Evolutionary conservation across 2,329 filamentous ascomycete species (phyloP).

Genomic region (Graphiopsis chlorocephala): DNA sequence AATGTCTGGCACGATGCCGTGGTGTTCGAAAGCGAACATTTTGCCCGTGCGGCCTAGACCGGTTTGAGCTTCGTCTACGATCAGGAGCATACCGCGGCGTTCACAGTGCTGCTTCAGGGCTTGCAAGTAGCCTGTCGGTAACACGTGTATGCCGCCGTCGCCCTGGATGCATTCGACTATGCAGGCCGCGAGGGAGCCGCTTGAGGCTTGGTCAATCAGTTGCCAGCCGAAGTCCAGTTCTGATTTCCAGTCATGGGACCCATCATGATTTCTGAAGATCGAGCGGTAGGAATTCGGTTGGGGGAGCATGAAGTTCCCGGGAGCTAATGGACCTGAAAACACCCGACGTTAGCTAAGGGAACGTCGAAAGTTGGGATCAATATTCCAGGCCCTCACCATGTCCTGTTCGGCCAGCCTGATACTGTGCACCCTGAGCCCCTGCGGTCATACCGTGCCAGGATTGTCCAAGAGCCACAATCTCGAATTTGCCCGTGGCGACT

Average conservation of each 20-base stretch:
- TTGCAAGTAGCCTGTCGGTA: constrained; percentile 58
- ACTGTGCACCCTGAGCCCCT: constrained; percentile 52
- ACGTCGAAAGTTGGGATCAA: too few species aligned
- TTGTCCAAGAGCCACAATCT: constrained; percentile 59
- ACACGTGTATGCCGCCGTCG: constrained; percentile 59
- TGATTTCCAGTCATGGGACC: constrained; percentile 63
- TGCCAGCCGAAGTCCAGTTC: constrained; percentile 64
- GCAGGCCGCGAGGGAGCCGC: constrained; percentile 61
- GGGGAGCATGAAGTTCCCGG: constrained; percentile 57
- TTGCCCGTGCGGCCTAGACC: constrained; percentile 55
- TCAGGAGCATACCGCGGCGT: constrained; percentile 56
- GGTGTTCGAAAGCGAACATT: constrained; percentile 60
- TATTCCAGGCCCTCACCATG: constrained; percentile 21
- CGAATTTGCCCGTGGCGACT: constrained; percentile 61
- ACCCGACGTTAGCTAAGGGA: neutral
- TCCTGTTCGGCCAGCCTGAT: constrained; percentile 51
- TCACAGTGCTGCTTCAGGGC: constrained; percentile 55
- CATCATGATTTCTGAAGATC: constrained; percentile 57
- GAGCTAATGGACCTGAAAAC: constrained; percentile 44
- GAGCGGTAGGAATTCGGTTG: constrained; percentile 62
- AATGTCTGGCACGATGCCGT: constrained; percentile 53
- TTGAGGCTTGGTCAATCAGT: constrained; percentile 58
- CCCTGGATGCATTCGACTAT: constrained; percentile 61
- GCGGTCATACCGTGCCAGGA: constrained; percentile 63
- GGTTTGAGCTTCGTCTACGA: constrained; percentile 61